Conservation (phyloP, 352 stramenopile genomes). For the Globisporangium radiosum region DNA sequence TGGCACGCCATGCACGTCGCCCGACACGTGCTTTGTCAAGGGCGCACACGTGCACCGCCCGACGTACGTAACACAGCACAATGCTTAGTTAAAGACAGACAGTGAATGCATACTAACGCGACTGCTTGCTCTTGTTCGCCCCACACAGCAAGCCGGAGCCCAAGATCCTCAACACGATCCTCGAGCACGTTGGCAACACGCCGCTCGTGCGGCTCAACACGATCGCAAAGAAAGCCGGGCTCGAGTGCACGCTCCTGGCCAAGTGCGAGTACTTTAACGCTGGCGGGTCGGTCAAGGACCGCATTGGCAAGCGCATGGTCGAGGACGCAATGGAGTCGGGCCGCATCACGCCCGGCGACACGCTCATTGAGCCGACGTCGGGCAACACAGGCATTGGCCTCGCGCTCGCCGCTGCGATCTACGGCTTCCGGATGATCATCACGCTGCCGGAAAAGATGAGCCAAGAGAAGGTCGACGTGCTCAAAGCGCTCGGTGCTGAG, state of each 20-base stretch:
- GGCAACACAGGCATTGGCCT: slow-evolving; percentile 97
- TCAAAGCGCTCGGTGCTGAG: slow-evolving; percentile 93
- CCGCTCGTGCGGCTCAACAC: slow-evolving; percentile 92
- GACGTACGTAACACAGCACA: slow-evolving; percentile 17
- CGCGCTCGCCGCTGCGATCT: slow-evolving; percentile 93
- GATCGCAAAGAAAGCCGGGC: slow-evolving; percentile 69
- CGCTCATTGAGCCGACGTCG: slow-evolving; percentile 96
- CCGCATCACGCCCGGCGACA: slow-evolving; percentile 92
- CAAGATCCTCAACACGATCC: slow-evolving; percentile 90
- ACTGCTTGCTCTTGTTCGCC: slow-evolving; percentile 1
- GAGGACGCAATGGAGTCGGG: slow-evolving; percentile 89
- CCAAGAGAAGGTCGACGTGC: slow-evolving; percentile 93
- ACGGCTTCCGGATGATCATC: slow-evolving; percentile 93
- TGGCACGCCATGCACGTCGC: slow-evolving; percentile 36
- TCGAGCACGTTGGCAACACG: slow-evolving; percentile 94
- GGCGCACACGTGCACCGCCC: slow-evolving; percentile 56
- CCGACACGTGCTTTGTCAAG: slow-evolving; percentile 63
- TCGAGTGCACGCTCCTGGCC: slow-evolving; percentile 89
- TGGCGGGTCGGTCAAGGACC: slow-evolving; percentile 86
- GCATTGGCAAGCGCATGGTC: slow-evolving; percentile 89
- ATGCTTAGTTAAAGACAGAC: too few relatives aligned
- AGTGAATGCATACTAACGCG: not conserved
- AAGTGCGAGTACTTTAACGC: slow-evolving; percentile 98
- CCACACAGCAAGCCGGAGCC: slow-evolving; percentile 31
- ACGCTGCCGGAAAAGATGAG: slow-evolving; percentile 93